Base-by-base conservation (phyloP, 495 filamentous ascomycete species). In the Neurospora intermedia region DNA sequence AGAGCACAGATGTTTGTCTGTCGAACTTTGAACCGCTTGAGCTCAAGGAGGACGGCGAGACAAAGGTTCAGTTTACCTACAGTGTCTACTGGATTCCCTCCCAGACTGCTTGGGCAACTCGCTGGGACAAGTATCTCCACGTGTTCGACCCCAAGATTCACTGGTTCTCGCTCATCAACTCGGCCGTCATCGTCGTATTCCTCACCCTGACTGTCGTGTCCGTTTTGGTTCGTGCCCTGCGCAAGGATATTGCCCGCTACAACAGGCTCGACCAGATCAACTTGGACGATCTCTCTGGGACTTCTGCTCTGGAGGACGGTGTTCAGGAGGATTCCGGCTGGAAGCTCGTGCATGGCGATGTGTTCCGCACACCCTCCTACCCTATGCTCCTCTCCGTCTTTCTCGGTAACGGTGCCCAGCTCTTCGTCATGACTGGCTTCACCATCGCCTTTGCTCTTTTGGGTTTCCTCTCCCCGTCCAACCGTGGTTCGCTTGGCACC, bases 261-360 rank as follows among this genome's bases (percentile, higher is more conserved):
- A 98, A 98, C 82, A 88, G 94, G 18, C 86, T 99, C 15, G 96
- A 99, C 76, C 87, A 90, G 77, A 89, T 95, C 80, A 91, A 91
- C 77, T 83, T 97, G 40, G 94, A 97, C 46, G 94, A 97, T 81
- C 83, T 97, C 8, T 89, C 91, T 45, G 89, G 91, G 39, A 91
- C 90, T 1, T 91, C 88, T 40, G 89, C 88, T 10, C 82, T 94
- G 11, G 95, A 99, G 74, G 96, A 98, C 77, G 94, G 94, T 16
- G 92, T 98, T 2, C 94, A 97, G 79, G 96, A 99, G 80, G 96
- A 99, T 81, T 97, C 94, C 6, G 96, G 96, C 45, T 99, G 96
- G 96, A 99, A 99, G 83, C 84, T 99, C 62, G 94, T 99, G 0
- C 96, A 99, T 77, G 96, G 96, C 62, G 96, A 99, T 82, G 95